A percentile compares a stretch with the other conserved stretches of the same genome.
phyloP scores from a whole-genome alignment of 805 yeast species.

The Metschnikowia kunwiensis region DNA sequence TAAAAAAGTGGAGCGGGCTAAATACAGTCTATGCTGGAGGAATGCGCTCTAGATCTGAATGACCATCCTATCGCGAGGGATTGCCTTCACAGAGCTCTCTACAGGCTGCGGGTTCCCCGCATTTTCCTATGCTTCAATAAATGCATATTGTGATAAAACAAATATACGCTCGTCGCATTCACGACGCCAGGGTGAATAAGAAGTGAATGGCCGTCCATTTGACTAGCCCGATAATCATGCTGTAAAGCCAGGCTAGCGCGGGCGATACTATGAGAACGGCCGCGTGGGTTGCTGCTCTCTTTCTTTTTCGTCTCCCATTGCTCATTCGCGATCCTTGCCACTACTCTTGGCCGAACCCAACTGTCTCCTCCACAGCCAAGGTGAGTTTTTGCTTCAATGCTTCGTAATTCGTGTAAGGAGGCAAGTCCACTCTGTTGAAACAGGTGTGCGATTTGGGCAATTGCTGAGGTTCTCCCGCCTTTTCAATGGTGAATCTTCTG shows the following conservation, averaged over 20 bases:
- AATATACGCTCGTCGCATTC: background rate
- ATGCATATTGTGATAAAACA: background rate
- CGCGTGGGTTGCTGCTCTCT: background rate
- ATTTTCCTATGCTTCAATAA: no score
- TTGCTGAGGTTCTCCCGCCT: constrained; percentile 92
- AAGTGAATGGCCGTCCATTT: background rate
- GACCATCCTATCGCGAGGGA: no score
- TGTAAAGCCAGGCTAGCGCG: no score
- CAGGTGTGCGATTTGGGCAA: constrained; percentile 98
- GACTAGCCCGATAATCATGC: no score
- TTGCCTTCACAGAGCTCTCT: background rate
- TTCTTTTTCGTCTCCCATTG: background rate
- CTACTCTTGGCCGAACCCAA: constrained; percentile 97
- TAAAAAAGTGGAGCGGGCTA: no score
- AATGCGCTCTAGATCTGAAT: no score
- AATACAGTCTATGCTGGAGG: no score
- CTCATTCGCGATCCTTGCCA: background rate
- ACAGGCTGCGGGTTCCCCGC: background rate
- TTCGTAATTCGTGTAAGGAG: constrained; percentile 85
- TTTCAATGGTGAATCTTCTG: constrained; percentile 96
- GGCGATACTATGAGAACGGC: background rate
- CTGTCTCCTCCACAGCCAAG: constrained; percentile 97
- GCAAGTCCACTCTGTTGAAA: constrained; percentile 97
- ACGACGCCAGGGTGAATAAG: background rate
- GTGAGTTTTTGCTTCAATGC: constrained; percentile 85